These are phyloP conservation scores for Penicillium sp. DNA, from an alignment of 2,329 filamentous ascomycete species.

Conservation along the genomic window DNA sequence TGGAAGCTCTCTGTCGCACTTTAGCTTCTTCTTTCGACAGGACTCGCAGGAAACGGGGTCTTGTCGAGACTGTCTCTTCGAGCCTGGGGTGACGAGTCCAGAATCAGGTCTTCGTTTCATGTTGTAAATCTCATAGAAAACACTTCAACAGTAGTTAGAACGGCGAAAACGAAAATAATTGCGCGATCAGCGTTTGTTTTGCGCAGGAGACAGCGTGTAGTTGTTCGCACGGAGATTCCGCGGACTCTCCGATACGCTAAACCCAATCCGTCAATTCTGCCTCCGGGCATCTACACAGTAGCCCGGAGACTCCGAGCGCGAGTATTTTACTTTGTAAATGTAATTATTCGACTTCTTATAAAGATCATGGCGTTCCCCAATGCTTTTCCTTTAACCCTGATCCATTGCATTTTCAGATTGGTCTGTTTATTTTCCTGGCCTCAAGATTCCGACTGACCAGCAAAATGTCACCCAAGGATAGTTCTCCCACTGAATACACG, in stretches of 20 bases:
- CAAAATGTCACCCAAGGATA: neutral
- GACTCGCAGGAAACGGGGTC: constrained; percentile 44
- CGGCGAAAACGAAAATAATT: neutral
- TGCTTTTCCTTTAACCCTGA: neutral
- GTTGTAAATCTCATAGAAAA: neutral
- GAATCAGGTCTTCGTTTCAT: constrained; percentile 27
- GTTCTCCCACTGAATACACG: constrained; percentile 27
- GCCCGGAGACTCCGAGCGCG: constrained; percentile 13
- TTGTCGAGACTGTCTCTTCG: constrained; percentile 30
- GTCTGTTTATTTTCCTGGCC: neutral
- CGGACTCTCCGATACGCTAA: constrained; percentile 23
- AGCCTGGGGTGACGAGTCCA: neutral
- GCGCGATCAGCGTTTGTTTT: neutral
- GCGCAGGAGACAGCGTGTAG: neutral
- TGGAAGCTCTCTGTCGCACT: constrained; percentile 54
- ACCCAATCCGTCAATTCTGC: neutral
- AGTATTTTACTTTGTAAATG: neutral
- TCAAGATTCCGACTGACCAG: neutral
- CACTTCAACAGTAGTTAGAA: neutral
- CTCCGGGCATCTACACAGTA: neutral
- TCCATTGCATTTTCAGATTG: neutral
- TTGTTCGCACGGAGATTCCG: constrained; percentile 22
- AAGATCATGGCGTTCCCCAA: neutral
- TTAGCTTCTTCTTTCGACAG: constrained; percentile 50
- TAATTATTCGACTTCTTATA: neutral